Conservation (phyloP, 2,329 filamentous ascomycete genomes). For the Ceratocystis ficicola region DNA sequence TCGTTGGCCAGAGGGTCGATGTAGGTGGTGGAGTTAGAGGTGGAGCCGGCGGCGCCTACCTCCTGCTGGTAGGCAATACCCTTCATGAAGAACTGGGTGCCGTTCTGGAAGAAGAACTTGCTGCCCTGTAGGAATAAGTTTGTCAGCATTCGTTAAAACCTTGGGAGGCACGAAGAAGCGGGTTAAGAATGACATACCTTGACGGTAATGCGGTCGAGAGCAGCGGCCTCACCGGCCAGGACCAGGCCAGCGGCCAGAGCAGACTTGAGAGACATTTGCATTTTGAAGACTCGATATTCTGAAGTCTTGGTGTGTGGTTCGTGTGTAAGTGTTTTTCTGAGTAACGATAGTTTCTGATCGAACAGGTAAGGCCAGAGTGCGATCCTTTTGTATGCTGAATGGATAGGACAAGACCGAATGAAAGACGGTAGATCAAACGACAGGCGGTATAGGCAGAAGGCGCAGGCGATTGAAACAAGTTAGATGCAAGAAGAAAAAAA, state of each 20-base stretch:
- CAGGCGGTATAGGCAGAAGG: not conserved
- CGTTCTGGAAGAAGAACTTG: slow-evolving; percentile 81
- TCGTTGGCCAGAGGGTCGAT: slow-evolving; percentile 70
- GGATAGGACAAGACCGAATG: slow-evolving; percentile 9
- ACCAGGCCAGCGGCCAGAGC: slow-evolving; percentile 32
- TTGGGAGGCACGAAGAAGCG: not conserved
- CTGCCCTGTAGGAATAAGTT: slow-evolving; percentile 41
- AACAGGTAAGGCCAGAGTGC: not conserved
- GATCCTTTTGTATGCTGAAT: slow-evolving; percentile 11
- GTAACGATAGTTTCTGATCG: not conserved
- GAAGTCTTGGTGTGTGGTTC: not conserved
- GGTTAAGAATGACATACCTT: slow-evolving; percentile 41
- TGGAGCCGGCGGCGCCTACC: slow-evolving; percentile 42
- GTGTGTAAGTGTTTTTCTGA: slow-evolving; percentile 1
- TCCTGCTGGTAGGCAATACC: slow-evolving; percentile 94
- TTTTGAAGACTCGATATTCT: slow-evolving; percentile 24
- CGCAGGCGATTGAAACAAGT: slow-evolving; percentile 8
- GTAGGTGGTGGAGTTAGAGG: slow-evolving; percentile 44
- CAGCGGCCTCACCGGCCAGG: slow-evolving; percentile 33
- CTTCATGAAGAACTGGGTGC: slow-evolving; percentile 62
- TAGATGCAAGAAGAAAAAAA: not conserved
- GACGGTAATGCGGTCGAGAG: slow-evolving; percentile 50
- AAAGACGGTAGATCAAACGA: slow-evolving; percentile 20
- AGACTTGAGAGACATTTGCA: slow-evolving; percentile 26
- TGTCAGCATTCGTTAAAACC: not conserved